Conservation (phyloP, 352 stramenopile species). For the Globisporangium cylindrosporum region DNA sequence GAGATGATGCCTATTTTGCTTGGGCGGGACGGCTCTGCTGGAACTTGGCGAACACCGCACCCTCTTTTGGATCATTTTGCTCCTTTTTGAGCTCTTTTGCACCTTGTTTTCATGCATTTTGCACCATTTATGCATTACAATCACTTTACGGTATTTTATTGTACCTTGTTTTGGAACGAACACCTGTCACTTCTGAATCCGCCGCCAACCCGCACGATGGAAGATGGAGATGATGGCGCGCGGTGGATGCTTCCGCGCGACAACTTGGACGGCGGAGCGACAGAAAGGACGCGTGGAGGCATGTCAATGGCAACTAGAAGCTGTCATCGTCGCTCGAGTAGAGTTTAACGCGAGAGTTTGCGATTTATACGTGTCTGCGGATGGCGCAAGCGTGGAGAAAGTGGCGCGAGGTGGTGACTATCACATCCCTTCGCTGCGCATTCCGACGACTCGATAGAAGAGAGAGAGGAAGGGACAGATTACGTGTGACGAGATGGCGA, state of each 20-base stretch:
- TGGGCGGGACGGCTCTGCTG: not conserved
- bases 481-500: not conserved
- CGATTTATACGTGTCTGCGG: not conserved
- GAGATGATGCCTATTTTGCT: slow-evolving; percentile 11
- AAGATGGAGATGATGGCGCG: not conserved
- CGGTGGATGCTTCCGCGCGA: not conserved
- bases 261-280: slow-evolving; percentile 7
- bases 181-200: slow-evolving; percentile 9
- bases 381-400: not conserved
- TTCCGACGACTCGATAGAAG: not conserved
- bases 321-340: not conserved
- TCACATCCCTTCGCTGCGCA: not conserved
- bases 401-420: not conserved
- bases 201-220: not conserved
- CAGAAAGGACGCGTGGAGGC: slow-evolving; percentile 6
- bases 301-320: not conserved
- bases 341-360: not conserved
- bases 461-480: not conserved
- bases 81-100: not conserved
- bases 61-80: slow-evolving; percentile 1
- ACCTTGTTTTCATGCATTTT: not conserved
- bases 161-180: slow-evolving; percentile 23
- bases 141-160: not conserved
- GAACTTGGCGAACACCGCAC: not conserved
- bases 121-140: not conserved